Percentiles rank a stretch among this genome's conserved stretches.
Conservation (phyloP, 2,329 filamentous ascomycete species). For the Penicillium hesseltinei region DNA sequence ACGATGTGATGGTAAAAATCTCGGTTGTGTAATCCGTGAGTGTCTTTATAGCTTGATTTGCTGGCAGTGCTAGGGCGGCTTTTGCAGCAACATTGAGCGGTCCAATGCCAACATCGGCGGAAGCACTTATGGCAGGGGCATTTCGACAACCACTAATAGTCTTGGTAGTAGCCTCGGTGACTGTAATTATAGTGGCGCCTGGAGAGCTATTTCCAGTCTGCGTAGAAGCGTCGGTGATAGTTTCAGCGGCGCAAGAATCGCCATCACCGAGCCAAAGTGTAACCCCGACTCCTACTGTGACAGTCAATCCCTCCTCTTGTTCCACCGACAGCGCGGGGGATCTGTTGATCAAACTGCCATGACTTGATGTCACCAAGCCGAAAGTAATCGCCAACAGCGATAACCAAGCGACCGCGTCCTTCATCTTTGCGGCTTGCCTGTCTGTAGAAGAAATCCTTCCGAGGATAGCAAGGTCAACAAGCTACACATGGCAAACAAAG, state of each 20-base stretch:
- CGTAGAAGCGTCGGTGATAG: not conserved
- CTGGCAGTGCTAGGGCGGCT: not conserved
- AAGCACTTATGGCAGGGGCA: not conserved
- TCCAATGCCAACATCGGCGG: not conserved
- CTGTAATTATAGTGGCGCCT: not conserved
- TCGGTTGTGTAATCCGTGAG: conserved; percentile 3
- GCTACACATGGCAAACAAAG: not conserved
- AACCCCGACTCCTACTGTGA: conserved; percentile 6
- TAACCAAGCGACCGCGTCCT: conserved; percentile 4
- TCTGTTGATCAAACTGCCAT: not conserved
- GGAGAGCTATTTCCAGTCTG: not conserved
- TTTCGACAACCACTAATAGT: not conserved
- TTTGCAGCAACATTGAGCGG: not conserved
- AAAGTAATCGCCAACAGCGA: conserved; percentile 13
- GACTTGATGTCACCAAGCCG: not conserved
- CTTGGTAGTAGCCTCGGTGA: not conserved
- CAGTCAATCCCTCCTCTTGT: not conserved
- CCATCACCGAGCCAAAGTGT: conserved; percentile 11
- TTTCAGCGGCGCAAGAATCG: conserved; percentile 1
- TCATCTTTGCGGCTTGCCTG: conserved; percentile 10
- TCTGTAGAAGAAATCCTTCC: not conserved
- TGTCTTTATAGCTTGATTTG: not conserved
- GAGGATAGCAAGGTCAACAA: not conserved
- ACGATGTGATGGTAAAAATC: not conserved
- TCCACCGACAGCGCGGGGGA: not conserved